Base-by-base conservation (phyloP, 805 yeast species). In the Metschnikowia vanudenii region DNA sequence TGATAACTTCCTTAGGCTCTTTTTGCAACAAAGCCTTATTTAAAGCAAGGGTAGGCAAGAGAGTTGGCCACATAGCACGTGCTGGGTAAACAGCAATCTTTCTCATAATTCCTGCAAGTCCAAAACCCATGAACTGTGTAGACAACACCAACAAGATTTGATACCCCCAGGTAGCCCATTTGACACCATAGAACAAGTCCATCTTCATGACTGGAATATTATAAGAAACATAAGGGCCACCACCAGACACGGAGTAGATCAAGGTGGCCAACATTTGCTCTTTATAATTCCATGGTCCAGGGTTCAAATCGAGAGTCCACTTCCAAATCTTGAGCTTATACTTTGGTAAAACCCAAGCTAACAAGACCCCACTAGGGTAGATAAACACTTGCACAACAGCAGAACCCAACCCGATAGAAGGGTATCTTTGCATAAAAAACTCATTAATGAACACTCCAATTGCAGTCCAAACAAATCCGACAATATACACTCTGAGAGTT, bases 181-280 rank as follows among this genome's bases (percentile, higher is more conserved):
- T 39, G 40, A 49, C 55, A 28, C 57, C 59, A 53, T 67, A 64
- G 50, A 59, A 64, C 45, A 62, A 56, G 39, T 67, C 53, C 50
- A 64, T 35, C 33, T 52, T 55, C 31, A 45, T 35, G 14, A 58
- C 59, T 11, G 50, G 52, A 20, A 73, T 57, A 45, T 64, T 58
- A 45, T 67, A 54, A 26, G 63, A 59, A 2, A 59, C 76, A 36
- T 49, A 66, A 37, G 59, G 53, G 45, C 56, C 54, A 30, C 65
- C 54, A 30, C 58, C 56, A 37, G 70, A 66, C 18, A 70, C 68
- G 35, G 68, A 60, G 55, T 58, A 68, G 56, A 67, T 65, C 24
- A 73, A 57, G 7, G 88, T 78, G 1, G 84, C 69, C 47, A 84
- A 71, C 82, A 81, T 80, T 60, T 83, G 88, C 56, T 82, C 88